These are phyloP conservation scores for Claviceps fusiformis DNA, from an alignment of 2,329 filamentous ascomycete genomes.

Conservation along the genomic window DNA sequence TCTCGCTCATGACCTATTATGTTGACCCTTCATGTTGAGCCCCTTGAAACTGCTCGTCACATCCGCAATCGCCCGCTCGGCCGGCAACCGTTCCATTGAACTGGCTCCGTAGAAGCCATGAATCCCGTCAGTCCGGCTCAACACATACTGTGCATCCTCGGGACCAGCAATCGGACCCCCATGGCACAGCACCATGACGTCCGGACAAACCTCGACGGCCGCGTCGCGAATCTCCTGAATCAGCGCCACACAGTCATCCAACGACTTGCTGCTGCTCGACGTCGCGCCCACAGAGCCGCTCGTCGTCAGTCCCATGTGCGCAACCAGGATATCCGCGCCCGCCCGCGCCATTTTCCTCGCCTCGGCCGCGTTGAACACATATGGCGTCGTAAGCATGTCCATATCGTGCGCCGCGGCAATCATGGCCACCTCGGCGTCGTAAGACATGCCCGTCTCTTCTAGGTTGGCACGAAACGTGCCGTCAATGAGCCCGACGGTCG, in stretches of 20 bases:
- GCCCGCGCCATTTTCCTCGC: conserved; percentile 47
- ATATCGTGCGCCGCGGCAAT: conserved; percentile 43
- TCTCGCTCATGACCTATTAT: too few relatives aligned
- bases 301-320: conserved; percentile 55
- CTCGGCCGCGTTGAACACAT: conserved; percentile 52
- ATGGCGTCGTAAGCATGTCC: conserved; percentile 54
- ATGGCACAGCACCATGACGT: conserved; percentile 49
- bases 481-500: conserved; percentile 58
- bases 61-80: conserved; percentile 48
- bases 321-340: conserved; percentile 54
- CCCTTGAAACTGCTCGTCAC: conserved; percentile 18
- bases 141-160: conserved; percentile 48
- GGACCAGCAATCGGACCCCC: conserved; percentile 54
- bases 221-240: conserved; percentile 53
- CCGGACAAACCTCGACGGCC: conserved; percentile 38
- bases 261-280: conserved; percentile 34
- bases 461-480: conserved; percentile 52
- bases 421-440: conserved; percentile 52
- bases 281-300: conserved; percentile 50
- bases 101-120: conserved; percentile 61
- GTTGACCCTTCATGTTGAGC: not conserved
- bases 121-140: conserved; percentile 44
- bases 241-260: conserved; percentile 49
- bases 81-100: conserved; percentile 54
- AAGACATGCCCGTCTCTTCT: conserved; percentile 62